phyloP scores from a whole-genome alignment of 306 rosid genomes.

The Medicago lupulina region DNA sequence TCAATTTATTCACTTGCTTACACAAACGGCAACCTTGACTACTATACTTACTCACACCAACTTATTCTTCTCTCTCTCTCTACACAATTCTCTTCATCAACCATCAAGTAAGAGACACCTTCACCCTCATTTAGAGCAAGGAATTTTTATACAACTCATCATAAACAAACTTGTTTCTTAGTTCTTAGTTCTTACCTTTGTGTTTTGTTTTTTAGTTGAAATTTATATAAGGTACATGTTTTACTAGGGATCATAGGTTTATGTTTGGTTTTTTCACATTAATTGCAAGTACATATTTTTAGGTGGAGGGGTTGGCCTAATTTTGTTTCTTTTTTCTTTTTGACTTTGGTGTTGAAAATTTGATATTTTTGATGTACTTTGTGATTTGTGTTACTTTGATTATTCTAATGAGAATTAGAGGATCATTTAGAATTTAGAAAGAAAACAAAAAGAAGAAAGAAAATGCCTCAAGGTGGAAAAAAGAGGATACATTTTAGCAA shows the following conservation, averaged over 20 bases:
- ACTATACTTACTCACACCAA: slow-evolving; percentile 40
- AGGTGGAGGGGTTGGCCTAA: slow-evolving; percentile 54
- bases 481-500: slow-evolving; percentile 70
- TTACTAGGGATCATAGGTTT: neutral
- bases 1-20: slow-evolving; percentile 52
- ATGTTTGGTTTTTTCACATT: slow-evolving; percentile 10
- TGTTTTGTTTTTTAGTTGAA: slow-evolving; percentile 5
- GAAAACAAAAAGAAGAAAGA: slow-evolving; percentile 30
- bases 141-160: slow-evolving; percentile 45
- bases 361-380: slow-evolving; percentile 18
- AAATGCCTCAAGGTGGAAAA: slow-evolving; percentile 64
- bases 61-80: slow-evolving; percentile 51
- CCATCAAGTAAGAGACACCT: slow-evolving; percentile 70
- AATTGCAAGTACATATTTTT: slow-evolving; percentile 40
- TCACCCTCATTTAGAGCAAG: slow-evolving; percentile 54
- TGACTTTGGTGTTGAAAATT: slow-evolving; percentile 21
- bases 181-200: neutral
- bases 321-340: neutral
- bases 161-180: neutral
- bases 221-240: neutral
- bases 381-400: slow-evolving; percentile 37
- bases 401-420: slow-evolving; percentile 31
- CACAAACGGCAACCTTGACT: slow-evolving; percentile 74
- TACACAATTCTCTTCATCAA: slow-evolving; percentile 49
- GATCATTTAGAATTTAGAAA: slow-evolving; percentile 34